Evolutionary conservation across 768 basidiomycete genomes (phyloP), one percentile per base, ranked within the genome.

Genomic region (Mrakia blollopis): DNA sequence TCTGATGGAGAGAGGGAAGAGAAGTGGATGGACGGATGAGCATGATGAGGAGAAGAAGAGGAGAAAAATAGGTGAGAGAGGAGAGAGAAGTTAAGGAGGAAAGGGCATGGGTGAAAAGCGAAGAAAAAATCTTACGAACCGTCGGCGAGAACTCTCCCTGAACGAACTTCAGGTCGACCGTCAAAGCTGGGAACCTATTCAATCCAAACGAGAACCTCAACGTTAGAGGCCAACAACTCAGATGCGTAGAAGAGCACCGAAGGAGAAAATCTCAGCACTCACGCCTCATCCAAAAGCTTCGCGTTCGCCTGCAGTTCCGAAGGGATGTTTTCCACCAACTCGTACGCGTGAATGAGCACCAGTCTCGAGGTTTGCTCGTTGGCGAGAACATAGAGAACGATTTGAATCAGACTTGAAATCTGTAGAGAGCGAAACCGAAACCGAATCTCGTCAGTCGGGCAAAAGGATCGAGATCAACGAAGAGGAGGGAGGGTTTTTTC

Each of bases 221-320:
- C n/a, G n/a, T 14, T 89, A 81, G 72, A 89, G 87, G 88, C 73
- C 30, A 9, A 74, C 32, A 61, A 10, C 44, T 13, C 18, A 30
- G 18, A n/a, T n/a, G n/a, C n/a, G n/a, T n/a, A n/a, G n/a, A n/a
- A n/a, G n/a, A n/a, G n/a, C n/a, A n/a, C n/a, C n/a, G n/a, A n/a
- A n/a, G n/a, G n/a, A n/a, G n/a, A n/a, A n/a, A n/a, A n/a, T n/a
- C n/a, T n/a, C n/a, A n/a, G n/a, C n/a, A 41, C 75, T 50, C 57
- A 76, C 54, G 77, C 77, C 30, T 78, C 77, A 30, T 78, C 77
- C 35, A 78, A 44, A 37, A 78, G 65, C 81, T 88, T 90, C 44
- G 87, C 86, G 80, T 91, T 92, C 7, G 90, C 89, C 81, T 89
- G 90, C 79, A 92, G 83, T 80, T 92, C 91, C 0, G 89, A 89